Evolutionary conservation across 169 alveolate genomes (phyloP).

Genomic region (Cyclospora cayetanensis): DNA sequence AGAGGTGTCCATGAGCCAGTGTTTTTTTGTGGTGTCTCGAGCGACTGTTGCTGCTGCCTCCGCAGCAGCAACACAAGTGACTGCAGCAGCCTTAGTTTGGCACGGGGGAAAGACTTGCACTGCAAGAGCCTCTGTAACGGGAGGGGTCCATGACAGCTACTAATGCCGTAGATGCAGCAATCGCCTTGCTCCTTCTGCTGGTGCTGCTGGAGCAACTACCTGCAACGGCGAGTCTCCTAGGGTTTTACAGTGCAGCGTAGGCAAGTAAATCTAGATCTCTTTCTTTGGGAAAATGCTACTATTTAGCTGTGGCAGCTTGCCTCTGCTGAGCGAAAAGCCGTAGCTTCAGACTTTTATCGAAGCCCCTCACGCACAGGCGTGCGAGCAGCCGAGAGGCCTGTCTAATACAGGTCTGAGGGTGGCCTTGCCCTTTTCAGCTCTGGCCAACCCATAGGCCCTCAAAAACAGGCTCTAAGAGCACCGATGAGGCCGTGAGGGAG

Average conservation of each 20-base stretch:
- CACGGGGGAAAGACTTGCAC: not conserved
- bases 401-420: no score
- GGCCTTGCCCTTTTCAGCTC: no score
- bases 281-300: not conserved
- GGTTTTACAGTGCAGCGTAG: not conserved
- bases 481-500: no score
- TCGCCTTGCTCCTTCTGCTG: slow-evolving; percentile 10
- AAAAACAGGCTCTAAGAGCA: no score
- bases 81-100: not conserved
- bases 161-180: not conserved
- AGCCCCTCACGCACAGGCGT: not conserved
- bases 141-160: not conserved
- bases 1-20: no score
- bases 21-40: not conserved
- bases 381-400: not conserved
- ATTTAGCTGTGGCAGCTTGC: not conserved
- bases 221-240: not conserved
- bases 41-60: not conserved
- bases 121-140: not conserved
- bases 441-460: no score
- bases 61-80: not conserved
- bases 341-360: not conserved
- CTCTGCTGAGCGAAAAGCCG: not conserved
- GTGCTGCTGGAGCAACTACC: not conserved
- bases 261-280: not conserved